These are phyloP conservation scores for Thermothelomyces thermophilus DNA, from an alignment of 2,329 filamentous ascomycete species.

Conservation along the genomic window DNA sequence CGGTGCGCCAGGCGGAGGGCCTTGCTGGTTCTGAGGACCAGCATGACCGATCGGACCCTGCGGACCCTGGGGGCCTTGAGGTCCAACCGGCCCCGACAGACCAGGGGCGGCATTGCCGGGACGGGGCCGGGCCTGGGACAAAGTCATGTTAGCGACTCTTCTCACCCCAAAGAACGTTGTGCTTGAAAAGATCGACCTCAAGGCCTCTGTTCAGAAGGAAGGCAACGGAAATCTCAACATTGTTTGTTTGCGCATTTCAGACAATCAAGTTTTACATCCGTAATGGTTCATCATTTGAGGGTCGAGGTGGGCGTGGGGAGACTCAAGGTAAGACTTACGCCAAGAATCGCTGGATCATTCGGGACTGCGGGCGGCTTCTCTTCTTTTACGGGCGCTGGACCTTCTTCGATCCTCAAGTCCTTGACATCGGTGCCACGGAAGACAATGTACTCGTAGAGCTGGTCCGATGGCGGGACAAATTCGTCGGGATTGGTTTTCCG, in stretches of 20 bases:
- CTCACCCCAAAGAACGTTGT: conserved; percentile 25
- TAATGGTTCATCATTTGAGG: conserved; percentile 75
- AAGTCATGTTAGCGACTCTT: conserved; percentile 17
- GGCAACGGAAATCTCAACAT: conserved; percentile 99
- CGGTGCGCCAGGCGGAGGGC: conserved; percentile 25
- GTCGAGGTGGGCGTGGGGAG: conserved; percentile 28
- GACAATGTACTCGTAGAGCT: conserved; percentile 96
- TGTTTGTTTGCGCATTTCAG: conserved; percentile 88
- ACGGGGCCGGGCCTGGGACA: conserved; percentile 33
- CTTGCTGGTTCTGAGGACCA: conserved; percentile 19
- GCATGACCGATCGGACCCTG: conserved; percentile 13
- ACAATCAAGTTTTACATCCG: conserved; percentile 88
- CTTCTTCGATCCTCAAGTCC: conserved; percentile 88
- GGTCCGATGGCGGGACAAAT: conserved; percentile 76
- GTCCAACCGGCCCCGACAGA: conserved; percentile 28
- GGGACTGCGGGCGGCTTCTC: conserved; percentile 72
- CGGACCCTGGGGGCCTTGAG: conserved; percentile 20
- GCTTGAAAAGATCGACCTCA: conserved; percentile 19
- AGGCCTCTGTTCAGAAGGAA: conserved; percentile 81
- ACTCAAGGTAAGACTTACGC: conserved; percentile 62
- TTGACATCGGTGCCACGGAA: conserved; percentile 98
- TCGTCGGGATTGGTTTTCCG: conserved; percentile 71
- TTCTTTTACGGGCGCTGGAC: conserved; percentile 64
- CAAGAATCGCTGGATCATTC: conserved; percentile 92
- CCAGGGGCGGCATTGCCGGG: conserved; percentile 31